Evolutionary conservation across 2,329 filamentous ascomycete species (phyloP).

Genomic region (Penicillium brasilianum): DNA sequence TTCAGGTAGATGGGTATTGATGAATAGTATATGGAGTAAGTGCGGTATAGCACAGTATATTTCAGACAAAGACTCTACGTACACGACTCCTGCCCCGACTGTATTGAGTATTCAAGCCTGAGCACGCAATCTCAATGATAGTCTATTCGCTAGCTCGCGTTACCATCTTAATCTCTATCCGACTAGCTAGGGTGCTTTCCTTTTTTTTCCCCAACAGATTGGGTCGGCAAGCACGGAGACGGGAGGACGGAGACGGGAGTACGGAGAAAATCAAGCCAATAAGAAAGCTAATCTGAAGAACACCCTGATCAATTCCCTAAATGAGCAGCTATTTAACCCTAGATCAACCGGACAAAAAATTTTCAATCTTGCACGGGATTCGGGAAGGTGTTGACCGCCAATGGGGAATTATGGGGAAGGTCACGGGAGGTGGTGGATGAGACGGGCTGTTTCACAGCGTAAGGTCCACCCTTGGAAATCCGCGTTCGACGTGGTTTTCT

Average conservation of each 20-base stretch:
- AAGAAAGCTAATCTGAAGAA: background rate
- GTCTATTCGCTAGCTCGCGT: slow-evolving; percentile 5
- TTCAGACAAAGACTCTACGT: background rate
- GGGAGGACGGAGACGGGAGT: slow-evolving; percentile 1
- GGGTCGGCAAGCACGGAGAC: slow-evolving; percentile 8
- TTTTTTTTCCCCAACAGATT: slow-evolving; percentile 3
- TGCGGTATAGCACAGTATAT: background rate
- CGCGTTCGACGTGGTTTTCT: slow-evolving; percentile 25
- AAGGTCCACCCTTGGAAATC: slow-evolving; percentile 19
- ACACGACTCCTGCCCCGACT: background rate
- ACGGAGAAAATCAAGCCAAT: slow-evolving; percentile 2
- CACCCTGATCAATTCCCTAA: background rate
- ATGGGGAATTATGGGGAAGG: slow-evolving; percentile 2
- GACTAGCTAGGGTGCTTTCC: slow-evolving; percentile 1
- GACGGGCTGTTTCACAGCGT: slow-evolving; percentile 21
- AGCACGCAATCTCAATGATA: background rate
- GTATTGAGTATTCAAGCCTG: background rate
- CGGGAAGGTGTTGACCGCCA: slow-evolving; percentile 8
- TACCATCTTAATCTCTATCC: slow-evolving; percentile 1
- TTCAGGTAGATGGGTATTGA: background rate
- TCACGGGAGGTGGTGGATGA: slow-evolving; percentile 19
- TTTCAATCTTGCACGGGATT: background rate
- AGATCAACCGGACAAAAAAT: background rate
- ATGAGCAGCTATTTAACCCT: background rate
- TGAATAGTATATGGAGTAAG: background rate